A percentile compares a stretch with the other conserved stretches of the same genome.
phyloP scores from a whole-genome alignment of 192 early-diverging fungal species.

The Rhizoclosmatium sp. region DNA sequence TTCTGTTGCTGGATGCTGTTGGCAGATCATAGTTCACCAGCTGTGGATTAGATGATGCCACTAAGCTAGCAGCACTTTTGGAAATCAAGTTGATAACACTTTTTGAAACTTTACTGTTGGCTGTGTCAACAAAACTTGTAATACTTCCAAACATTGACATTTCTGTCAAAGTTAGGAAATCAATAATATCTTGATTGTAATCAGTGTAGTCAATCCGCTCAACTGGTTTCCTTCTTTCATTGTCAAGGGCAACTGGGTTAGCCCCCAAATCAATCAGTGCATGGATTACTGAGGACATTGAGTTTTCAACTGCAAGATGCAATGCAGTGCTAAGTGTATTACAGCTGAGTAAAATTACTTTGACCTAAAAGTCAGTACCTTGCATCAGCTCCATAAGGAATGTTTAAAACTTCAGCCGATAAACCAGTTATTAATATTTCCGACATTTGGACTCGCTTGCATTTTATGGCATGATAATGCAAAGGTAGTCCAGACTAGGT shows the following conservation, averaged over 20 bases:
- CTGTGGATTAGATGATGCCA: not conserved
- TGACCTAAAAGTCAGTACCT: slow-evolving; percentile 3
- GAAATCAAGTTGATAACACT: slow-evolving; percentile 31
- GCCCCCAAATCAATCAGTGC: slow-evolving; percentile 39
- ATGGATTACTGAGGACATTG: slow-evolving; percentile 13
- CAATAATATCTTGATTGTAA: slow-evolving; percentile 33
- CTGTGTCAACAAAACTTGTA: slow-evolving; percentile 20
- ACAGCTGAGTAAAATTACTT: not conserved
- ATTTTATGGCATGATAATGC: slow-evolving; percentile 48
- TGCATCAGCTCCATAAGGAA: slow-evolving; percentile 21
- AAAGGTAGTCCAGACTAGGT: slow-evolving; percentile 42
- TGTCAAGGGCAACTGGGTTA: slow-evolving; percentile 38
- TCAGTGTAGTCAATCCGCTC: slow-evolving; percentile 29
- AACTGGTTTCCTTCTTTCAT: slow-evolving; percentile 29
- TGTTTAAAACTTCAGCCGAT: slow-evolving; percentile 1
- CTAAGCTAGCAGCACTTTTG: slow-evolving; percentile 28
- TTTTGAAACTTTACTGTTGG: slow-evolving; percentile 16
- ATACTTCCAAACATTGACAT: slow-evolving; percentile 39
- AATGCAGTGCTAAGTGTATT: slow-evolving; percentile 44
- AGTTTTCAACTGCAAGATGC: slow-evolving; percentile 34
- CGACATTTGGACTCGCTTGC: slow-evolving; percentile 24
- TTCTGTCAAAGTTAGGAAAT: slow-evolving; percentile 42
- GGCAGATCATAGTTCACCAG: too few relatives aligned
- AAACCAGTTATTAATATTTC: slow-evolving; percentile 18
- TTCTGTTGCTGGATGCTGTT: too few relatives aligned